Evolutionary conservation across 306 rosid species (phyloP), one percentile per base, ranked within the genome.

Genomic region (Senna tora): DNA sequence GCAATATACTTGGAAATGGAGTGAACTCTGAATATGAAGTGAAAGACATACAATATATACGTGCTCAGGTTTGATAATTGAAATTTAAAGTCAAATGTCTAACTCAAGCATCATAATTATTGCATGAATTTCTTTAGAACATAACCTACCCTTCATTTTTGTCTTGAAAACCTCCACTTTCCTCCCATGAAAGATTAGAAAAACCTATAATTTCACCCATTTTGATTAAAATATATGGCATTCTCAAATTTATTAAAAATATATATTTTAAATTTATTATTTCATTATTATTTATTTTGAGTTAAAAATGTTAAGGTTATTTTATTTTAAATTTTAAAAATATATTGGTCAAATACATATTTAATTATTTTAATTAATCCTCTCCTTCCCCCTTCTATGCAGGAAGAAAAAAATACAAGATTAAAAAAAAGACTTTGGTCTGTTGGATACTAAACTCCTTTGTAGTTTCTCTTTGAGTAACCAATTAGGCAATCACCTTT

Each of bases 61-160:
- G 58, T 30, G 96, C 88, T 0, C 86, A 87, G 93, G 96, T 90
- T 67, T 25, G n/a, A n/a, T n/a, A n/a, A n/a, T n/a, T n/a, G 3
- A 25, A 25, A 1, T 25, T 25, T 60, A 7, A 38, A 32, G 64
- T 71, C 73, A 62, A 72, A 65, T 10, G 30, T 47, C 64, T 70
- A 34, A 71, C 54, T 43, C 41, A 42, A 51, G 57, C 56, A 22
- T 50, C 60, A 16, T 14, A 65, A 7, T 65, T 67, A 59, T 67
- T 57, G 50, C 22, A n/a, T 41, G 72, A 25, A 50, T 39, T 77
- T 41, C 46, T 61, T 61, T 30, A 16, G n/a, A 30, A 62, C 43
- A 41, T 77, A 5, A n/a, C 75, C 65, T 59, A 8, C 49, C 64
- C 16, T 59, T 41, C 22, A 32, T 30, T 34, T 66, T 19, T 42